phyloP scores from a whole-genome alignment of 2,329 filamentous ascomycete species.

The Alternaria ventricosa region DNA sequence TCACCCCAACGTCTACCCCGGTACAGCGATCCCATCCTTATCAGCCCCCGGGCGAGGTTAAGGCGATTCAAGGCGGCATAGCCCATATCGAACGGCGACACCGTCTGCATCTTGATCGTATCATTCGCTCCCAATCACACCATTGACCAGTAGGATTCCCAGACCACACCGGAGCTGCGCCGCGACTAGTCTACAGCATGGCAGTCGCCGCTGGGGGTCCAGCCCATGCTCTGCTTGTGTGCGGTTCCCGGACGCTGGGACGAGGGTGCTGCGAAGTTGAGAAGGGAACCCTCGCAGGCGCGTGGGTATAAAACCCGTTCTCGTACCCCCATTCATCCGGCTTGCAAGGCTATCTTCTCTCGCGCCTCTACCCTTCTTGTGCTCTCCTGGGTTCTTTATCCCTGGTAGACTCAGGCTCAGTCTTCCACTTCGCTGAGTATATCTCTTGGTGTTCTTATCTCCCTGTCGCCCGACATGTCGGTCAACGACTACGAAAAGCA shows the following conservation, averaged over 20 bases:
- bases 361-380: slow-evolving; percentile 21
- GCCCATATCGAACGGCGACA: slow-evolving; percentile 19
- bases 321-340: slow-evolving; percentile 23
- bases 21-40: slow-evolving; percentile 27
- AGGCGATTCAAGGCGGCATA: slow-evolving; percentile 22
- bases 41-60: slow-evolving; percentile 25
- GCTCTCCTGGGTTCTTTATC: slow-evolving; percentile 8
- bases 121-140: slow-evolving; percentile 24
- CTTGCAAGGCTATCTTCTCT: slow-evolving; percentile 22
- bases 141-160: slow-evolving; percentile 25
- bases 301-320: slow-evolving; percentile 34
- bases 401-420: slow-evolving; percentile 6
- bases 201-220: slow-evolving; percentile 17
- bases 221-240: slow-evolving; percentile 7
- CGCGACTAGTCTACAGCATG: slow-evolving; percentile 19
- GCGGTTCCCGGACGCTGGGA: neutral
- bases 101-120: slow-evolving; percentile 17
- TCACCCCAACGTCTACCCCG: slow-evolving; percentile 13
- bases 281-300: slow-evolving; percentile 18
- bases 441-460: neutral
- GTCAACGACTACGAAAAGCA: slow-evolving; percentile 34
- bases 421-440: neutral
- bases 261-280: slow-evolving; percentile 14
- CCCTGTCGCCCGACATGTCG: slow-evolving; percentile 22
- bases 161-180: slow-evolving; percentile 17